phyloP scores from a whole-genome alignment of 1,284 basidiomycete species.

The Inonotus obliquus region DNA sequence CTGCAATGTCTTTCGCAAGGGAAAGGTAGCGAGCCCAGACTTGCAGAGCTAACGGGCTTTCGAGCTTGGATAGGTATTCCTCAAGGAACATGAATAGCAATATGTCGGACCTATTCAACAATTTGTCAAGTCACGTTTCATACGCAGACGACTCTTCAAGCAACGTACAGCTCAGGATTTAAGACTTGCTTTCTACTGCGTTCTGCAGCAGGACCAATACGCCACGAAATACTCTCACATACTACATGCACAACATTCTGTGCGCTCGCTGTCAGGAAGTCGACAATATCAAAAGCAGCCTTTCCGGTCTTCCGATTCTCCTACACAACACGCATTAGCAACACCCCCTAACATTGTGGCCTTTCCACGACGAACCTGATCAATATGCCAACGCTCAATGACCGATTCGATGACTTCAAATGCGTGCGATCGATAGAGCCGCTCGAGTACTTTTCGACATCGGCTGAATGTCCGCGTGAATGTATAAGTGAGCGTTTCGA shows the following conservation, averaged over 20 bases:
- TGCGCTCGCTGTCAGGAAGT: conserved; percentile 79
- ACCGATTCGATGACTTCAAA: conserved; percentile 80
- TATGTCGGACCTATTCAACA: conserved; percentile 50
- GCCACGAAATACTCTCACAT: conserved; percentile 73
- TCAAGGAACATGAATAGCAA: conserved; percentile 84
- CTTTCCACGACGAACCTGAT: conserved; percentile 32
- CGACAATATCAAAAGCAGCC: conserved; percentile 79
- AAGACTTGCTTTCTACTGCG: conserved; percentile 51
- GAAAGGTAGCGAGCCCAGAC: conserved; percentile 83
- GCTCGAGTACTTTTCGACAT: conserved; percentile 77
- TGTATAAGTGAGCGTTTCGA: conserved; percentile 63
- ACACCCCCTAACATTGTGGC: conserved; percentile 4
- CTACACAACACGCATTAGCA: conserved; percentile 32
- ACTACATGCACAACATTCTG: conserved; percentile 88
- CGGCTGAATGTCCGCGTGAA: conserved; percentile 61
- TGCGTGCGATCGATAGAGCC: conserved; percentile 78
- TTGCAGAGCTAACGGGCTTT: conserved; percentile 87
- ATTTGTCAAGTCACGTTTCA: neutral
- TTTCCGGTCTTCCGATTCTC: conserved; percentile 29
- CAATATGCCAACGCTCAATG: conserved; percentile 73
- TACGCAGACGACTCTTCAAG: neutral
- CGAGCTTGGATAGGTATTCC: conserved; percentile 78
- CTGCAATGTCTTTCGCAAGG: conserved; percentile 75
- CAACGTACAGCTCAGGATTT: conserved; percentile 61
- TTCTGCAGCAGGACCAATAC: conserved; percentile 47